These are phyloP conservation scores for Ceratocystis ficicola DNA, from an alignment of 2,329 filamentous ascomycete species.

Conservation along the genomic window DNA sequence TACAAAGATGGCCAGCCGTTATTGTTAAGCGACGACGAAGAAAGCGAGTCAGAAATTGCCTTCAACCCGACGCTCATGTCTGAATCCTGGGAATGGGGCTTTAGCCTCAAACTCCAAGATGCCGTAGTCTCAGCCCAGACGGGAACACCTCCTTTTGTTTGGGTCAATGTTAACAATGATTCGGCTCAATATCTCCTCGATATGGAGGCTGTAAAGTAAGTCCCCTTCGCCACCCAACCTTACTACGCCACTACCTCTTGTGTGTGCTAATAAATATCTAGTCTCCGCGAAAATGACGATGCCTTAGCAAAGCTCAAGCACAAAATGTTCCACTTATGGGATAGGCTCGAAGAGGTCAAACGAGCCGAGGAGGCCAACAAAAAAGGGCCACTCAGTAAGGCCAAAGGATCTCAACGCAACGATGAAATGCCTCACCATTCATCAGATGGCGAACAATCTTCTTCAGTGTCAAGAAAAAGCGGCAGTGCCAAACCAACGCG, in stretches of 20 bases:
- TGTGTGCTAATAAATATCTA: slow-evolving; percentile 25
- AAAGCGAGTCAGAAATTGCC: slow-evolving; percentile 21
- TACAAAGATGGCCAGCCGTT: slow-evolving; percentile 39
- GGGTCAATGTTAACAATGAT: slow-evolving; percentile 54
- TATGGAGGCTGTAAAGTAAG: slow-evolving; percentile 38
- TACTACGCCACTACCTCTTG: background rate
- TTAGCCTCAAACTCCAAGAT: slow-evolving; percentile 67
- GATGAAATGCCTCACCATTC: slow-evolving; percentile 31
- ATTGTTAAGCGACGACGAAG: slow-evolving; percentile 34
- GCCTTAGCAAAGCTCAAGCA: slow-evolving; percentile 48
- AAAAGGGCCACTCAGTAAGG: background rate
- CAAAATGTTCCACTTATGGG: slow-evolving; percentile 70
- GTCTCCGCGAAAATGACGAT: slow-evolving; percentile 41
- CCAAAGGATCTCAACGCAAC: slow-evolving; percentile 23
- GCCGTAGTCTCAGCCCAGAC: slow-evolving; percentile 28
- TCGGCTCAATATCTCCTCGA: slow-evolving; percentile 39
- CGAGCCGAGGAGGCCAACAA: slow-evolving; percentile 24
- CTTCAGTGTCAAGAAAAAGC: background rate
- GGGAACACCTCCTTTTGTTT: slow-evolving; percentile 31
- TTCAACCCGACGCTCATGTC: slow-evolving; percentile 23
- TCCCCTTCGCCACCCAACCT: background rate
- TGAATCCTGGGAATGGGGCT: slow-evolving; percentile 67
- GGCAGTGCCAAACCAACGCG: slow-evolving; percentile 18
- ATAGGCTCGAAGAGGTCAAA: slow-evolving; percentile 66
- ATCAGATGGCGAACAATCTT: slow-evolving; percentile 29